Conservation (phyloP, 306 rosid genomes). For the Prosopis cineraria region DNA sequence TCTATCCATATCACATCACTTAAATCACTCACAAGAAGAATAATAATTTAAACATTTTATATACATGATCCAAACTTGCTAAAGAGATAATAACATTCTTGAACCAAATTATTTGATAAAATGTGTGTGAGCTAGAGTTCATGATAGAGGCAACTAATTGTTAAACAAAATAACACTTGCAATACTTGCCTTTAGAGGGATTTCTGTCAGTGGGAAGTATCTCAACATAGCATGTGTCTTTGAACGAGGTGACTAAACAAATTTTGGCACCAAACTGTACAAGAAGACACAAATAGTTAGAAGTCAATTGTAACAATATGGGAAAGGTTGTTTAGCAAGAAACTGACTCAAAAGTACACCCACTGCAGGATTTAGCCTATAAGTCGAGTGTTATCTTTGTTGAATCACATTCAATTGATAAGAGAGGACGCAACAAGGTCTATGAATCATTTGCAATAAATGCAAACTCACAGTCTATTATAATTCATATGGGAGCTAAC, state of each 20-base stretch:
- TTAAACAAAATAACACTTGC: constrained; percentile 17
- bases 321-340: neutral
- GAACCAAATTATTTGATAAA: neutral
- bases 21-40: neutral
- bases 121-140: neutral
- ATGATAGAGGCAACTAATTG: neutral
- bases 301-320: constrained; percentile 27
- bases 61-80: too few species aligned
- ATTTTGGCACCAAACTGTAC: constrained; percentile 85
- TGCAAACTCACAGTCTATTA: neutral
- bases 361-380: neutral
- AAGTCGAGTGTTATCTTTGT: neutral
- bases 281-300: constrained; percentile 40
- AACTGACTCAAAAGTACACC: neutral
- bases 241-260: constrained; percentile 87
- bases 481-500: neutral
- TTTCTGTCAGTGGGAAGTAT: constrained; percentile 81
- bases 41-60: neutral
- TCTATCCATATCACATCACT: neutral
- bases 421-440: neutral
- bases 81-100: neutral
- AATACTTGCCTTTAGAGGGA: constrained; percentile 63
- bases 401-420: neutral
- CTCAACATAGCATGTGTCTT: constrained; percentile 88
- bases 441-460: neutral